Evolutionary conservation across 1,284 basidiomycete species (phyloP), one percentile per base, ranked within the genome.

Genomic region (Cerioporus squamosus): DNA sequence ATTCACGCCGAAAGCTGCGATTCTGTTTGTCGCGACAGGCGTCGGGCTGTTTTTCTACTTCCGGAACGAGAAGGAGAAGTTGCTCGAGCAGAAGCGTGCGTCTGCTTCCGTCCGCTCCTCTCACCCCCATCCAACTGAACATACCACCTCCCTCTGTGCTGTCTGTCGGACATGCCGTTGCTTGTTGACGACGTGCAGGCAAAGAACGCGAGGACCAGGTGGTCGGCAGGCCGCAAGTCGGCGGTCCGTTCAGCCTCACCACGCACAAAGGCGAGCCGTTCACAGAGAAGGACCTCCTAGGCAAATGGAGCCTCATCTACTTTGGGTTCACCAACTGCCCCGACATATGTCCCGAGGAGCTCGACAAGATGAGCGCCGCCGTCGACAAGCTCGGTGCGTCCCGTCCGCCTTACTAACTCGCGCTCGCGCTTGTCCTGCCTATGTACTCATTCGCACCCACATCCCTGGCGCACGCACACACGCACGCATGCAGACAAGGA

Each of bases 311-410:
- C 39, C 78, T 99, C 63, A 88, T 99, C 55, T 99, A 99, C 78
- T 98, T 98, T 75, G 95, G 95, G 14, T 97, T 97, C 78, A 95
- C 95, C 31, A 95, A 97, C 75, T 97, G 95, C 74, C 97, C 97
- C 3, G 97, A 99, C 75, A 98, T 99, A 60, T 99, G 97, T 73
- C 97, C 97, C 2, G 94, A 97, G 62, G 97, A 99, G 77, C 82
- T 99, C 31, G 97, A 99, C 81, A 99, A 99, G 80, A 90, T 98
- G 82, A 88, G 90, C 20, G 81, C 78, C 1, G 90, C 96, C n/a
- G 83, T 98, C 33, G 81, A 91, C 42, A 77, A 81, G 46, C 80
- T 94, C 58, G 88, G 93, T 90, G 65, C 64, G 90, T 76, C 24
- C 42, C n/a, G n/a, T n/a, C n/a, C n/a, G n/a, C 15, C 15, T 39